Evolutionary conservation across 139 green algal genomes (phyloP).

Genomic region (Gonium pectorale): DNA sequence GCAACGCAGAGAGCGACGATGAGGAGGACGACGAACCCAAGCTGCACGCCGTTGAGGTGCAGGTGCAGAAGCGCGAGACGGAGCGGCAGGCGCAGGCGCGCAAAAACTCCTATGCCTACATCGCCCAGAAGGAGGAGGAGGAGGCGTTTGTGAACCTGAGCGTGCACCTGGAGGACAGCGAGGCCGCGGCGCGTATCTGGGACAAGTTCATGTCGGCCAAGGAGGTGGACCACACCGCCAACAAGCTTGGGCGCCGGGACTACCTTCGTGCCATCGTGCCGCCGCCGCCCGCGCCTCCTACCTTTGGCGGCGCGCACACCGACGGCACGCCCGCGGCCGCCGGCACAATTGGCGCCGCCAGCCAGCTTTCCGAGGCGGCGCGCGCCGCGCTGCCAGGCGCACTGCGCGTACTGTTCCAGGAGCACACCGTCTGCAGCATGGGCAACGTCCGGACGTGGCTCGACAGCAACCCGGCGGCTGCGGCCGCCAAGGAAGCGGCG

Average conservation of each 20-base stretch:
- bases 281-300: neutral
- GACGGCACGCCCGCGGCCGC: neutral
- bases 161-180: slow-evolving; percentile 39
- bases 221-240: slow-evolving; percentile 26
- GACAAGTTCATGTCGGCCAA: slow-evolving; percentile 39
- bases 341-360: neutral
- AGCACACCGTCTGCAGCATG: slow-evolving; percentile 55
- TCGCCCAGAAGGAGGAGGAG: slow-evolving; percentile 63
- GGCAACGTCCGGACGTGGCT: slow-evolving; percentile 55
- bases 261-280: slow-evolving; percentile 36
- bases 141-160: slow-evolving; percentile 52
- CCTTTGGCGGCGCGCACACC: neutral
- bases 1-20: slow-evolving; percentile 46
- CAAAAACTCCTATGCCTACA: slow-evolving; percentile 61
- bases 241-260: slow-evolving; percentile 8
- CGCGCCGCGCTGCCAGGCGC: slow-evolving; percentile 28
- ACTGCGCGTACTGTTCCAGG: slow-evolving; percentile 40
- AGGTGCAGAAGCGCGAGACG: slow-evolving; percentile 84
- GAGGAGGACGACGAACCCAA: slow-evolving; percentile 58
- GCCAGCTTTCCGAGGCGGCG: slow-evolving; percentile 23
- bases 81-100: slow-evolving; percentile 77
- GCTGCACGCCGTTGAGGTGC: slow-evolving; percentile 63
- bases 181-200: slow-evolving; percentile 25
- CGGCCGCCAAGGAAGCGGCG: slow-evolving; percentile 31
- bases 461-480: neutral